These are phyloP conservation scores for Solanum chmielewskii DNA, from an alignment of 257 asterid genomes.

Conservation along the genomic window DNA sequence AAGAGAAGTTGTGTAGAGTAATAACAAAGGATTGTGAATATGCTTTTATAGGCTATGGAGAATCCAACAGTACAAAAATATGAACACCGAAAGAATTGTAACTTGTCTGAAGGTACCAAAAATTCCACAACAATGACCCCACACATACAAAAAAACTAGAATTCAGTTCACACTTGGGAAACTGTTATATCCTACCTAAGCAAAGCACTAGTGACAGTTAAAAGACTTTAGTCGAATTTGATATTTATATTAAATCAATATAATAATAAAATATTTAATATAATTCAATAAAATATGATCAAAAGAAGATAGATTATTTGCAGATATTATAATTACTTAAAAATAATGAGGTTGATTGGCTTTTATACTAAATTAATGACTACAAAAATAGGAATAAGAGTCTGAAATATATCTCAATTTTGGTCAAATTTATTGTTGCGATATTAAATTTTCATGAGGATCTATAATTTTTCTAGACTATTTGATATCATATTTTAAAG, in stretches of 20 bases:
- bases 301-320: background rate
- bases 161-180: conserved; percentile 24
- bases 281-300: accelerated
- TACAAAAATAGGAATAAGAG: no score
- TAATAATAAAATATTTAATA: background rate
- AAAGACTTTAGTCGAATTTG: background rate
- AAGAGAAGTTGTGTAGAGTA: conserved; percentile 21
- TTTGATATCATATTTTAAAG: no score
- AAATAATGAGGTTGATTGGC: background rate
- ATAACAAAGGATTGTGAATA: conserved; percentile 2
- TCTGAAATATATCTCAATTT: no score
- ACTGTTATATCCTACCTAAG: conserved; percentile 11
- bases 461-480: no score
- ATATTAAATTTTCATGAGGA: no score
- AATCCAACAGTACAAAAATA: conserved; percentile 5
- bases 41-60: conserved; percentile 20
- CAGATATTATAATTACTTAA: background rate
- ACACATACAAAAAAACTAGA: background rate
- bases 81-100: conserved; percentile 26
- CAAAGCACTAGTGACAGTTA: conserved; percentile 10
- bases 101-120: conserved; percentile 26
- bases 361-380: no score
- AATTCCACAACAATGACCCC: conserved; percentile 33
- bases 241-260: background rate
- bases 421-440: no score